phyloP scores from a whole-genome alignment of 345 rosid genomes.

The Eucalyptus fibrosa region DNA sequence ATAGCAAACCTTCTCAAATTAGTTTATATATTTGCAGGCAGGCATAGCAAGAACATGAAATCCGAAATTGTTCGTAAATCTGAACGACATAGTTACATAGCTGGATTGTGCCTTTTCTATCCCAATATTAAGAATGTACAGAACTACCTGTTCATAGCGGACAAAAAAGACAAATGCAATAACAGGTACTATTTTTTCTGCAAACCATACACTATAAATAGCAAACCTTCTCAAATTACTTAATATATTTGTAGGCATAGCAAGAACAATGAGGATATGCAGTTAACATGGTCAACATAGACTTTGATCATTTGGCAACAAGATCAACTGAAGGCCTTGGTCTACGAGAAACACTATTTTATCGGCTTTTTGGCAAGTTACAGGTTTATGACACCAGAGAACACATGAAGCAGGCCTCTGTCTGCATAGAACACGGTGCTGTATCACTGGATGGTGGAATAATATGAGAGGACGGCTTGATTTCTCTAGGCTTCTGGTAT shows the following conservation, averaged over 20 bases:
- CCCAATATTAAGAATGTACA: neutral
- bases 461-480: slow-evolving; percentile 18
- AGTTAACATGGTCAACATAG: slow-evolving; percentile 43
- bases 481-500: slow-evolving; percentile 34
- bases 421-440: slow-evolving; percentile 14
- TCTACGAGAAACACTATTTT: slow-evolving; percentile 48
- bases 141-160: neutral
- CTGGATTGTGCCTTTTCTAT: neutral
- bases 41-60: neutral
- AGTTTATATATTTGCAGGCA: neutral
- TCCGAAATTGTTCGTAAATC: neutral
- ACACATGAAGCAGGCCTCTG: slow-evolving; percentile 22
- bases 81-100: neutral
- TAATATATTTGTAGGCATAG: neutral
- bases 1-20: neutral
- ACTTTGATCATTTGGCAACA: neutral
- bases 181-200: neutral
- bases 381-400: slow-evolving; percentile 45
- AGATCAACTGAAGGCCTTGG: slow-evolving; percentile 18
- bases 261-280: slow-evolving; percentile 29
- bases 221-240: neutral
- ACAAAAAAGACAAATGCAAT: neutral
- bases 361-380: slow-evolving; percentile 28
- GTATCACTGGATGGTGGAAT: slow-evolving; percentile 60
- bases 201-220: neutral